Evolutionary conservation across 2,329 filamentous ascomycete species (phyloP).

Genomic region (Parasarocladium wereldwijsianum): DNA sequence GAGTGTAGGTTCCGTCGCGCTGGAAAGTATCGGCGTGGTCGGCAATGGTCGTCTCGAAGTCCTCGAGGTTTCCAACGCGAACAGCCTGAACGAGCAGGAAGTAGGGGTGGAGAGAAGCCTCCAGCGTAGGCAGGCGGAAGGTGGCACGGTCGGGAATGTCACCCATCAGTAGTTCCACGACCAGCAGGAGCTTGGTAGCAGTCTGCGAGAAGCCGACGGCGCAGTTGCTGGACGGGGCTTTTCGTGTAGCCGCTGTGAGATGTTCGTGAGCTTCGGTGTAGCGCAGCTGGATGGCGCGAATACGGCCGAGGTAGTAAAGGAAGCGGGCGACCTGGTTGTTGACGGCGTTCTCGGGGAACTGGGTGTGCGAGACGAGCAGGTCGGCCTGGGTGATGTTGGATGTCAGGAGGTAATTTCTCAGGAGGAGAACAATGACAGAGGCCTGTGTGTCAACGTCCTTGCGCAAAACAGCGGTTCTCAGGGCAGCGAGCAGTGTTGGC

Average conservation of each 20-base stretch:
- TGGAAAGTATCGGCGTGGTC: conserved; percentile 74
- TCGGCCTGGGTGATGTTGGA: conserved; percentile 97
- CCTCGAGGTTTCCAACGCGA: conserved; percentile 87
- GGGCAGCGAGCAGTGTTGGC: conserved; percentile 70
- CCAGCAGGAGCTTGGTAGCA: conserved; percentile 87
- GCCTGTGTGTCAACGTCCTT: conserved; percentile 98
- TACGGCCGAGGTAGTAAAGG: conserved; percentile 92
- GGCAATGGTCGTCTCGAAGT: conserved; percentile 78
- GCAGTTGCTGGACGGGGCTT: conserved; percentile 78
- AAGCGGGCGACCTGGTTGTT: conserved; percentile 98
- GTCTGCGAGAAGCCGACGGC: conserved; percentile 92
- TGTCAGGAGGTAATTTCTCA: conserved; percentile 90
- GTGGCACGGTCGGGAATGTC: conserved; percentile 92
- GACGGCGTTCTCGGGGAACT: conserved; percentile 84
- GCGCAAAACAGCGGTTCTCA: conserved; percentile 87
- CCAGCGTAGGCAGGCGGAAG: conserved; percentile 80
- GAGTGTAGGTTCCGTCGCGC: conserved; percentile 85
- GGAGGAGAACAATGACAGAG: conserved; percentile 82
- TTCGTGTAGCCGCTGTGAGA: conserved; percentile 81
- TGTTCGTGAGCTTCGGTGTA: conserved; percentile 97
- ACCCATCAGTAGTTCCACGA: conserved; percentile 95
- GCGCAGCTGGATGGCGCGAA: conserved; percentile 87
- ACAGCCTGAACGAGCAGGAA: conserved; percentile 89
- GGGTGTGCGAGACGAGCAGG: conserved; percentile 85
- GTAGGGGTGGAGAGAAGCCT: conserved; percentile 81